Percentiles rank a stretch among this genome's conserved stretches.
Evolutionary conservation across 2,329 filamentous ascomycete genomes (phyloP).

Genomic region (Verticillium albo-atrum): DNA sequence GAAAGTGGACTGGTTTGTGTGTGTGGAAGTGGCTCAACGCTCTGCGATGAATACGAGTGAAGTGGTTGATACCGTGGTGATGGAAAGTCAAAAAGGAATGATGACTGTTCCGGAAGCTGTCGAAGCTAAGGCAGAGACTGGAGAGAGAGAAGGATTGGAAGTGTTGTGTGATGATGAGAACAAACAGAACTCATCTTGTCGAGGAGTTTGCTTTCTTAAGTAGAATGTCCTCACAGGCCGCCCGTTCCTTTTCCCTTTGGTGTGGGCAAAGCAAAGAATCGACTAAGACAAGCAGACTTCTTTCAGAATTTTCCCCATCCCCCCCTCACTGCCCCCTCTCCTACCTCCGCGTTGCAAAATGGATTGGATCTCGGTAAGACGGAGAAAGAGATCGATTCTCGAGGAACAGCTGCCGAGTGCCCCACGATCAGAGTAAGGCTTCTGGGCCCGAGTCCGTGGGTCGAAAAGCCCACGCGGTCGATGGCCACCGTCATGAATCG

Average conservation of each 20-base stretch:
- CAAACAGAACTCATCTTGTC: background rate
- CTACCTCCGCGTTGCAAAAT: background rate
- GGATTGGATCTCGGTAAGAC: background rate
- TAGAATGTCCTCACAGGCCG: background rate
- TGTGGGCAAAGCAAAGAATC: background rate
- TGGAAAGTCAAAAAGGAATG: background rate
- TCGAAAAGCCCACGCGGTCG: background rate
- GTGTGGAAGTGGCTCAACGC: background rate
- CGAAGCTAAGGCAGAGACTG: background rate
- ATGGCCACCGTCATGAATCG: background rate
- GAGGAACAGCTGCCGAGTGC: background rate
- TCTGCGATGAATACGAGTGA: background rate
- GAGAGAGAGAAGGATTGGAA: background rate
- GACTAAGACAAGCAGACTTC: background rate
- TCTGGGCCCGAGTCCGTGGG: background rate
- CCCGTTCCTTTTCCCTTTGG: background rate
- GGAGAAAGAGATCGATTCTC: background rate
- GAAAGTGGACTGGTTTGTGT: background rate
- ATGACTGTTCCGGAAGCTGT: background rate
- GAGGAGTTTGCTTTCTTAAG: background rate
- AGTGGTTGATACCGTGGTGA: background rate
- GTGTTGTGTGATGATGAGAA: background rate
- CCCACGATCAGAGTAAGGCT: background rate
- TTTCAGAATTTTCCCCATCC: background rate
- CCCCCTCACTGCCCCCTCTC: background rate